These are phyloP conservation scores for Fusarium transvaalense DNA, from an alignment of 2,329 filamentous ascomycete genomes.

Conservation along the genomic window DNA sequence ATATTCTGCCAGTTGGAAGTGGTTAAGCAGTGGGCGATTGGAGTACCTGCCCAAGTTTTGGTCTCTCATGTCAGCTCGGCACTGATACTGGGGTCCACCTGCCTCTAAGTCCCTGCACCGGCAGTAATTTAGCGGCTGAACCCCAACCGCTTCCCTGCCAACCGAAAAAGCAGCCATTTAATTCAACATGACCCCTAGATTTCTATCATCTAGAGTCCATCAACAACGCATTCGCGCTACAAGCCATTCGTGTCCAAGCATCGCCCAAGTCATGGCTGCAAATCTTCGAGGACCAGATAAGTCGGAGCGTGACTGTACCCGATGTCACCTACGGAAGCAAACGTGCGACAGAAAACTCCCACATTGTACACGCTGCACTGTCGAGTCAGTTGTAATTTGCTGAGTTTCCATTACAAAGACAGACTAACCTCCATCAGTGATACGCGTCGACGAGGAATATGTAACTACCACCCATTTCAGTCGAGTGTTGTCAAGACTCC, in stretches of 20 bases:
- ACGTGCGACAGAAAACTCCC: constrained; percentile 5
- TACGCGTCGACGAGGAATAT: no score
- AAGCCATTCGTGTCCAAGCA: neutral
- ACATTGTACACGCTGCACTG: neutral
- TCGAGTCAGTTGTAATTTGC: no score
- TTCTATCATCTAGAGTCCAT: neutral
- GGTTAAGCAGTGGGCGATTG: no score
- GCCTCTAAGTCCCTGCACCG: neutral
- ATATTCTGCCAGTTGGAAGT: no score
- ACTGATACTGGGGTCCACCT: no score
- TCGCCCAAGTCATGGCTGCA: neutral
- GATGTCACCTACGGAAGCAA: constrained; percentile 10
- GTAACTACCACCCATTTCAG: no score
- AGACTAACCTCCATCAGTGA: no score
- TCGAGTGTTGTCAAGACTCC: no score
- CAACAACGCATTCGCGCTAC: neutral
- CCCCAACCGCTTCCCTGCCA: neutral
- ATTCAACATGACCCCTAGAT: neutral
- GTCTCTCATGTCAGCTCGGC: no score
- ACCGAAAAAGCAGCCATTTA: neutral
- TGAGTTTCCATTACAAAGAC: no score
- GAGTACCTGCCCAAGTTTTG: no score
- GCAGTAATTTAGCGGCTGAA: neutral
- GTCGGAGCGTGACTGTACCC: neutral
- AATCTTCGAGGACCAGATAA: neutral